Evolutionary conservation across 1,139 yeast species (phyloP).

Genomic region (Kodamaea suecica): DNA sequence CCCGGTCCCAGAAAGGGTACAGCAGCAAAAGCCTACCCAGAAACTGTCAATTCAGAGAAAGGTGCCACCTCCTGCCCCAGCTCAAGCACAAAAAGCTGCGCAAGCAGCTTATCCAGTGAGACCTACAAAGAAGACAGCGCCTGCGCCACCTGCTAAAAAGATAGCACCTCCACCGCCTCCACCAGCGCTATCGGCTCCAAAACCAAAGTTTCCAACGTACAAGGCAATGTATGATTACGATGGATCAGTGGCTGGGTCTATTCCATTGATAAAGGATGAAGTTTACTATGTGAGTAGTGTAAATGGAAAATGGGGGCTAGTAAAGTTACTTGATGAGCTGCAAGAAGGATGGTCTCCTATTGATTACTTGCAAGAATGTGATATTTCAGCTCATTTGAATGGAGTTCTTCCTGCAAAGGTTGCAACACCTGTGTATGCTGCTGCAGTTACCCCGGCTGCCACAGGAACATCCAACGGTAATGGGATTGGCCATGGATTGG

Average conservation of each 20-base stretch:
- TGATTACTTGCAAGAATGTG: constrained; percentile 73
- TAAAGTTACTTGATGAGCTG: constrained; percentile 68
- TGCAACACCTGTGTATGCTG: constrained; percentile 36
- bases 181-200: constrained; percentile 53
- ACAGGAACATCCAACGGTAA: constrained; percentile 14
- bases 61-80: constrained; percentile 13
- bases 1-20: constrained; percentile 6
- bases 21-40: constrained; percentile 12
- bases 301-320: constrained; percentile 89
- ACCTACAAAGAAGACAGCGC: constrained; percentile 35
- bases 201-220: constrained; percentile 73
- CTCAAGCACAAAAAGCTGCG: neutral
- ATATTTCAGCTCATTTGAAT: constrained; percentile 35
- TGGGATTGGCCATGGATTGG: constrained; percentile 59
- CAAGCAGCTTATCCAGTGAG: constrained; percentile 17
- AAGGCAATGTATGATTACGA: constrained; percentile 87
- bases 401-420: constrained; percentile 16
- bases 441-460: constrained; percentile 22
- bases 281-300: constrained; percentile 66
- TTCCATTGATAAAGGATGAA: constrained; percentile 75
- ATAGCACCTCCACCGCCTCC: constrained; percentile 48
- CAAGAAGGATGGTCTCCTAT: constrained; percentile 98
- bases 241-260: constrained; percentile 78
- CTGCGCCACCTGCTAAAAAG: constrained; percentile 43
- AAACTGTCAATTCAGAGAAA: constrained; percentile 7